Base-by-base conservation (phyloP, 2,329 filamentous ascomycete genomes). In the Penicillium brevicompactum region DNA sequence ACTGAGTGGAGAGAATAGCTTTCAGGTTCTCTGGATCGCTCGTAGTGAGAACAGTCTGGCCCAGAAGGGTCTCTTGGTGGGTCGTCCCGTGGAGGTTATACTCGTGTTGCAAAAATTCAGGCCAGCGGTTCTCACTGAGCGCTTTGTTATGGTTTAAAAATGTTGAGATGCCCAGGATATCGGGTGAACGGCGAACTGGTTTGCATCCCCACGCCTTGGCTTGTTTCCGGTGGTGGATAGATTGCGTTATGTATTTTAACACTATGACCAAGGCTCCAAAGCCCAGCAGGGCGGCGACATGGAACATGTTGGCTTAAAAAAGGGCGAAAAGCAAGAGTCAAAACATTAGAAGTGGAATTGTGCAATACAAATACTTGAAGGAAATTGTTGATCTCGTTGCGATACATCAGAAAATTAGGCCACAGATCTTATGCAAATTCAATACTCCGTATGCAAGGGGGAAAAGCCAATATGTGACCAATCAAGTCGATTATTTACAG, bases 1-100 rank as follows among this genome's bases (percentile, higher is more conserved):
- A 96, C 67, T 96, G 90, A 0, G 88, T 90, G 0, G 91, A 89
- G 8, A 96, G 78, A 22, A 96, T 81, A 8, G 91, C 89, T 72
- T 96, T 95, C 76, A 96, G 85, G 70, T 96, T 96, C 53, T 75
- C 70, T 5, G 75, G 74, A 7, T 77, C 75, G 18, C 65, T 66
- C 1, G 74, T 76, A 4, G 64, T 56, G 4, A 71, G 41, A 8
- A 70, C 22, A 5, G 42, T 46, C 13, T 54, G 55, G 5, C 61
- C 56, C 5, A 73, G 49, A 2, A 68, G 52, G 2, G 16, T 46
- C 41, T 70, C 64, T 3, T 45, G 45, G 46, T 65, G 69, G 10
- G 70, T 73, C 24, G 56, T 58, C 3, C 70, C 69, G 42, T 67
- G 30, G 7, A 57, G 22, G 4, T 22, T 41, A 49, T 69, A 71